Evolutionary conservation across 2,329 filamentous ascomycete genomes (phyloP).

Genomic region (Exserohilum rostratum): DNA sequence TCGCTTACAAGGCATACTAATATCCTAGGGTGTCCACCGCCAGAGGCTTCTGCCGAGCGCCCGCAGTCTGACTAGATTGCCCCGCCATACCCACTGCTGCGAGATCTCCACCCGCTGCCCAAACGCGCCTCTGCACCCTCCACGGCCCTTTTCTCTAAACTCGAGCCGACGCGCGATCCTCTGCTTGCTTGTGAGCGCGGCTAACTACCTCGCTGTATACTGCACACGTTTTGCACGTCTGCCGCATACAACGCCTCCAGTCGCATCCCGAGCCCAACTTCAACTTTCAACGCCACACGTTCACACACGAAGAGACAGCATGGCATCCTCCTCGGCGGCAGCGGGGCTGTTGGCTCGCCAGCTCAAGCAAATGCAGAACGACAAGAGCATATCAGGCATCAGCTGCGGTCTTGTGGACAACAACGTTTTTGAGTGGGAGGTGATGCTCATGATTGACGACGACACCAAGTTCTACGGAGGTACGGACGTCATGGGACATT

Average conservation of each 20-base stretch:
- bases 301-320: constrained; percentile 16
- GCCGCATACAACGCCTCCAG: not conserved
- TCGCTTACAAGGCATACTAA: constrained; percentile 4
- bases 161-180: not conserved
- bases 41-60: not conserved
- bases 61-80: constrained; percentile 28
- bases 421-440: constrained; percentile 96
- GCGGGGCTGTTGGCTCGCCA: constrained; percentile 80
- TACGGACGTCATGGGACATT: constrained; percentile 48
- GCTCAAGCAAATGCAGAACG: constrained; percentile 90
- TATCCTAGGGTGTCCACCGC: not conserved
- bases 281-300: constrained; percentile 13
- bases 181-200: not conserved
- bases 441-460: constrained; percentile 98
- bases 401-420: constrained; percentile 87
- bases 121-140: constrained; percentile 20
- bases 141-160: constrained; percentile 10
- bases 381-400: constrained; percentile 91
- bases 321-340: constrained; percentile 58
- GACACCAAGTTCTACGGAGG: constrained; percentile 94
- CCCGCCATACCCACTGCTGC: constrained; percentile 20
- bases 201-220: not conserved
- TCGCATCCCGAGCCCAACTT: constrained; percentile 3
- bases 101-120: constrained; percentile 18
- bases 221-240: not conserved